These are phyloP conservation scores for Colletotrichum theobromicola DNA, from an alignment of 2,329 filamentous ascomycete genomes.

Conservation along the genomic window DNA sequence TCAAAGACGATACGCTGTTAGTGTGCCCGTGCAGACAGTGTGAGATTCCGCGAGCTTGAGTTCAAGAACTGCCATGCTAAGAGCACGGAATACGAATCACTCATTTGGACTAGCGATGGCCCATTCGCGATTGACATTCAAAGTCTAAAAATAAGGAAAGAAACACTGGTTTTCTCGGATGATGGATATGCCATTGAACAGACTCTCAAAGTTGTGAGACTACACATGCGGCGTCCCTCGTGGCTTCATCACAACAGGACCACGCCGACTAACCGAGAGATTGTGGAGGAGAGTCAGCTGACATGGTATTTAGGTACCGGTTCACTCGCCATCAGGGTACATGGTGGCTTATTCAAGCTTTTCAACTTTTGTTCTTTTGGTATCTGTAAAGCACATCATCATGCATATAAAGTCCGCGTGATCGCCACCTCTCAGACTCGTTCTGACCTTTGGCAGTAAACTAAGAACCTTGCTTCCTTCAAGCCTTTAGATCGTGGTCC, in stretches of 20 bases:
- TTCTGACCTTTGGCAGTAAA: background rate
- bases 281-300: rapidly evolving
- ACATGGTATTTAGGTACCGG: background rate
- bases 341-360: background rate
- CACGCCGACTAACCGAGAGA: background rate
- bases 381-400: background rate
- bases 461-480: background rate
- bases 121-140: background rate
- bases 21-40: background rate
- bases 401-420: background rate
- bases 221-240: background rate
- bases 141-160: background rate
- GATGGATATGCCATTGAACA: no score
- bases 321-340: background rate
- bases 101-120: background rate
- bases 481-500: background rate
- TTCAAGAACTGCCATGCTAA: no score
- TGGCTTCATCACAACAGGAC: background rate
- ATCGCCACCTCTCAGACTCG: background rate
- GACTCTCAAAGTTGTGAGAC: no score
- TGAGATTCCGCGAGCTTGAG: rapidly evolving
- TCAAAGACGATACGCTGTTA: background rate
- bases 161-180: background rate
- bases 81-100: background rate
- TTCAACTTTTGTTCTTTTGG: background rate